phyloP scores from a whole-genome alignment of 371 early-diverging fungal genomes.

The Nematocida sp. region DNA sequence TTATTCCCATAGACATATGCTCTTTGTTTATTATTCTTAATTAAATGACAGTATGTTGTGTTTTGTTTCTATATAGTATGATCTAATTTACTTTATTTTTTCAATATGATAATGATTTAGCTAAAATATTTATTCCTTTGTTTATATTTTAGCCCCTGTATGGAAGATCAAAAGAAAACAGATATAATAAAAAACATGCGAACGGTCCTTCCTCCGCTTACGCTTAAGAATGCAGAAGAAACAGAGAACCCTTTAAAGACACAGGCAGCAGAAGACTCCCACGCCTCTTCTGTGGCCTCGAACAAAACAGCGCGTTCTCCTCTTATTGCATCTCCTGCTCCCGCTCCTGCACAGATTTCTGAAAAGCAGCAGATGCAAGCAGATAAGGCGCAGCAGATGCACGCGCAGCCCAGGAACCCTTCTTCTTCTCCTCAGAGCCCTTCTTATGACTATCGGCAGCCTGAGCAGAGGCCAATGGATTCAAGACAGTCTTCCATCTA shows the following conservation, averaged over 20 bases:
- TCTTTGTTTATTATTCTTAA: not conserved
- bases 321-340: not conserved
- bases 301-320: not conserved
- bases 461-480: not conserved
- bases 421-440: not conserved
- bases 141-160: slow-evolving; percentile 59
- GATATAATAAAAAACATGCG: slow-evolving; percentile 57
- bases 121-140: slow-evolving; percentile 50
- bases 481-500: not conserved
- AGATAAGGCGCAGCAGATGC: not conserved
- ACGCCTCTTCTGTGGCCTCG: not conserved
- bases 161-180: slow-evolving; percentile 60
- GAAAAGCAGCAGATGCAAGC: not conserved
- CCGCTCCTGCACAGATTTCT: not conserved
- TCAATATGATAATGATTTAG: not conserved
- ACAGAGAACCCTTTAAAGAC: slow-evolving; percentile 1
- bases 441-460: not conserved
- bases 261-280: not conserved
- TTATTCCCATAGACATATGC: not conserved
- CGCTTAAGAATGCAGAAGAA: slow-evolving; percentile 17
- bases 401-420: not conserved
- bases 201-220: slow-evolving; percentile 46
- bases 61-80: too few relatives aligned
- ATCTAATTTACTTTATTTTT: not conserved
- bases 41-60: not conserved